Conservation (phyloP, 768 basidiomycete species). For the Tricholoma matsutake region DNA sequence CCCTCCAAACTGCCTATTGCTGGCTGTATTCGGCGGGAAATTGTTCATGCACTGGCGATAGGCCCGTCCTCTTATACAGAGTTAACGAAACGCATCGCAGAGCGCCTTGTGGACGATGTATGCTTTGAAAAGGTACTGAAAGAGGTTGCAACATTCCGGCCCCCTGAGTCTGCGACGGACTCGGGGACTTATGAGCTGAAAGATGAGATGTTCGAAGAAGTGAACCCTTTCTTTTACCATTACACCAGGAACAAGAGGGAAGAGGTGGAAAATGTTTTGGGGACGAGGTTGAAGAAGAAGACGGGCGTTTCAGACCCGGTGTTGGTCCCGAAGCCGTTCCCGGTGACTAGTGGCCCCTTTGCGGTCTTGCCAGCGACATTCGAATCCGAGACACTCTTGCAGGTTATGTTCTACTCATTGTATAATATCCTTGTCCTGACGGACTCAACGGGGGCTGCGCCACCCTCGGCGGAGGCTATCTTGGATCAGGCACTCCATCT, state of each 20-base stretch:
- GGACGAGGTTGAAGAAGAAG: constrained; percentile 63
- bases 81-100: constrained; percentile 86
- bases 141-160: constrained; percentile 78
- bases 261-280: constrained; percentile 79
- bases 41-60: constrained; percentile 87
- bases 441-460: constrained; percentile 53
- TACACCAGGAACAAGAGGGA: constrained; percentile 93
- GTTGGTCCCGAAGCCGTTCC: constrained; percentile 69
- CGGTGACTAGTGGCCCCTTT: constrained; percentile 68
- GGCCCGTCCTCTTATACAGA: constrained; percentile 89
- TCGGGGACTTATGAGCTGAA: constrained; percentile 87
- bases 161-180: constrained; percentile 76
- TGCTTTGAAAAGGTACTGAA: constrained; percentile 76
- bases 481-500: constrained; percentile 88
- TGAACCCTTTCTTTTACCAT: constrained; percentile 95
- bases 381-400: constrained; percentile 67
- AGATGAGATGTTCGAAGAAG: constrained; percentile 77
- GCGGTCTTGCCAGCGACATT: constrained; percentile 58
- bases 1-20: constrained; percentile 66
- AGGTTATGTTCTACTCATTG: constrained; percentile 81
- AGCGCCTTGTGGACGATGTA: constrained; percentile 81
- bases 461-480: constrained; percentile 83
- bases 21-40: constrained; percentile 71
- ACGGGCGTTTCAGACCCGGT: constrained; percentile 63
- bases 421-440: constrained; percentile 71